Percentiles rank a stretch among this genome's conserved stretches.
Evolutionary conservation across 352 stramenopile species (phyloP).

Genomic region (Globisporangium parvum): DNA sequence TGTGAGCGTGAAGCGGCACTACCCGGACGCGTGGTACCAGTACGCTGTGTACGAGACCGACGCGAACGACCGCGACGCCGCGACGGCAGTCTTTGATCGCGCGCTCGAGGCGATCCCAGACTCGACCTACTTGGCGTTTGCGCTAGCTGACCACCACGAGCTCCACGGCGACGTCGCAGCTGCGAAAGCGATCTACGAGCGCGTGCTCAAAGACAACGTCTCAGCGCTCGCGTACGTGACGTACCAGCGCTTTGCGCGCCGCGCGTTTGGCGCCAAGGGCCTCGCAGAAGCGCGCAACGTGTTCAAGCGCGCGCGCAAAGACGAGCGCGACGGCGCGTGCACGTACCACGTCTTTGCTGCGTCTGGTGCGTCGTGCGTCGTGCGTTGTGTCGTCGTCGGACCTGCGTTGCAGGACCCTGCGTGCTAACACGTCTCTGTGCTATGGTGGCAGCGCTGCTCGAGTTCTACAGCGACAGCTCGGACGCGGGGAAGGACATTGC

Average conservation of each 20-base stretch:
- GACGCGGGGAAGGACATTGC: constrained; percentile 81
- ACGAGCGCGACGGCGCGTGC: constrained; percentile 75
- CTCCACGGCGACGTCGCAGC: constrained; percentile 51
- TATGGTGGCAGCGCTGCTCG: constrained; percentile 46
- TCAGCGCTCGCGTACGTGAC: constrained; percentile 79
- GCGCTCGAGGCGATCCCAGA: constrained; percentile 71
- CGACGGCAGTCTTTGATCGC: constrained; percentile 59
- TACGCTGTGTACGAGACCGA: constrained; percentile 81
- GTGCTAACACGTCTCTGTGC: no score
- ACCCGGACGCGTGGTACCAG: constrained; percentile 82
- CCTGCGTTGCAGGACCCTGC: no score
- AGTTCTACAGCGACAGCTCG: constrained; percentile 85
- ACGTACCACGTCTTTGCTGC: constrained; percentile 81
- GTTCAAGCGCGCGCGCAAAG: constrained; percentile 79
- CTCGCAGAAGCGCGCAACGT: constrained; percentile 69
- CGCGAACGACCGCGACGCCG: constrained; percentile 62
- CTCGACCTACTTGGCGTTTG: constrained; percentile 79
- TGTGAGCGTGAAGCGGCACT: constrained; percentile 69
- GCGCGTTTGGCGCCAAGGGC: constrained; percentile 68
- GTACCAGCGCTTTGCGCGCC: constrained; percentile 80
- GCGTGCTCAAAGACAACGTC: constrained; percentile 62
- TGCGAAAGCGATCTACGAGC: constrained; percentile 79
- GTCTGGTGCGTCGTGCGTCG: constrained; percentile 41
- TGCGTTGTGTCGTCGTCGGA: no score
- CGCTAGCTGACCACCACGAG: constrained; percentile 78